phyloP scores from a whole-genome alignment of 1,284 basidiomycete species.

The Rhodotorula sp. region DNA sequence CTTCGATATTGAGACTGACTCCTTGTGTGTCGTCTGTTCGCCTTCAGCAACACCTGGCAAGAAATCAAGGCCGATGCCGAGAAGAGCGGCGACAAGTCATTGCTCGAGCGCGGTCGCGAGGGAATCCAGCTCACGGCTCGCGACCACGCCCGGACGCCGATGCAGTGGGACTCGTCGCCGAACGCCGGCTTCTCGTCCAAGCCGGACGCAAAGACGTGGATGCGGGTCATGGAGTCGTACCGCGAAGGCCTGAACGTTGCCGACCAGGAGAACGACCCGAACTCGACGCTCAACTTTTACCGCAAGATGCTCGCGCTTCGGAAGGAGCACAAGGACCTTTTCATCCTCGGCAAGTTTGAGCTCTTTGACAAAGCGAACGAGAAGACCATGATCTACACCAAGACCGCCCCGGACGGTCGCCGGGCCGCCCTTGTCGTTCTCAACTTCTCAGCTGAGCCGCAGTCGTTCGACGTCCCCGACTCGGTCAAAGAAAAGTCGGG shows the following conservation, averaged over 20 bases:
- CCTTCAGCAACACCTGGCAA: constrained; percentile 33
- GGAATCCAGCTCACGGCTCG: constrained; percentile 63
- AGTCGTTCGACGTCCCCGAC: constrained; percentile 22
- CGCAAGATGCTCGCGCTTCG: constrained; percentile 58
- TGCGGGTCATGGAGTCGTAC: constrained; percentile 71
- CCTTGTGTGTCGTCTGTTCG: too few relatives aligned
- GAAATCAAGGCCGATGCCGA: constrained; percentile 49
- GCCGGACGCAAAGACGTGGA: constrained; percentile 59
- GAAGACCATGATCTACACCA: constrained; percentile 60
- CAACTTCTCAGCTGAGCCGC: constrained; percentile 55
- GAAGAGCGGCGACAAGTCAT: constrained; percentile 55
- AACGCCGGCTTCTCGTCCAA: constrained; percentile 64
- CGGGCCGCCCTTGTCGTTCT: constrained; percentile 54
- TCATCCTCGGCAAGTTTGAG: constrained; percentile 59
- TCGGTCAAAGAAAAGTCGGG: not conserved
- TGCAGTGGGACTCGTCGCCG: constrained; percentile 61
- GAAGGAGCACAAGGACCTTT: constrained; percentile 53
- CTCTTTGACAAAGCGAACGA: constrained; percentile 55
- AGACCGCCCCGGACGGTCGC: constrained; percentile 42
- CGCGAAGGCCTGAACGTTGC: constrained; percentile 60
- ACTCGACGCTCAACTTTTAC: constrained; percentile 60
- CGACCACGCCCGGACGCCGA: constrained; percentile 67
- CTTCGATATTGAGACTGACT: too few relatives aligned
- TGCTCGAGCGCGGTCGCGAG: constrained; percentile 58
- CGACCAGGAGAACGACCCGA: constrained; percentile 54